Base-by-base conservation (phyloP, 2,329 filamentous ascomycete genomes). In the Daldinia eschscholtzii region DNA sequence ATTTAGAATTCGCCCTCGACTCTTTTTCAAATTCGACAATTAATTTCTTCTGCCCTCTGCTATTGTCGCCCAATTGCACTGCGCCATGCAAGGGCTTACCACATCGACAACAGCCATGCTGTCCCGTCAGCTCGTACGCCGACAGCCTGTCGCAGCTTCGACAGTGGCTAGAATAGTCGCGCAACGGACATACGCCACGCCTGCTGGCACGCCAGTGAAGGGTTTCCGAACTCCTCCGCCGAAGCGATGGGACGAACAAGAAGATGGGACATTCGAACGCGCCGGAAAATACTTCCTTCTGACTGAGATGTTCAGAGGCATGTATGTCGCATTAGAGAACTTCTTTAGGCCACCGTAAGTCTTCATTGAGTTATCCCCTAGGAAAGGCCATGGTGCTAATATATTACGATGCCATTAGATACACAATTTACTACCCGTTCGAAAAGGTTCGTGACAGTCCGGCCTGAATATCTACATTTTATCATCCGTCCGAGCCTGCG, bases 351-450 rank as follows among this genome's bases (percentile, higher is more conserved):
- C 95, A 83, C 94, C 96, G 92, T 98, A 88, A 87, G 94, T 94
- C 55, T 70, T 61, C 50, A 33, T 53, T 35, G 2, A 44, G 18
- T 7, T 48, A 48, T 9, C 26, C 18, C 5, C 13, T 13, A 39
- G 37, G 18, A 15, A 26, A 57, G 33, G 42, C 5, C 6, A 12
- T 6, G 33, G 57, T 64, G 18, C 55, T 73, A 50, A 75, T 59
- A 35, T 61, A 12, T 33, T 23, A 28, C 65, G 55, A 65, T 44
- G 68, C 66, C 71, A 57, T 61, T 77, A 97, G 94, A 76, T 98
- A 98, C 83, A 99, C 96, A 57, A 99, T 99, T 79, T 97, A 90
- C 86, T 99, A 99, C 80, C 96, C 96, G 48, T 99, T 98, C 83
- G 96, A 99, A 82, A 99, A 99, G 87, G 87, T 89, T 82, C 57